phyloP scores from a whole-genome alignment of 2,329 filamentous ascomycete species.

The Fusarium algeriense region DNA sequence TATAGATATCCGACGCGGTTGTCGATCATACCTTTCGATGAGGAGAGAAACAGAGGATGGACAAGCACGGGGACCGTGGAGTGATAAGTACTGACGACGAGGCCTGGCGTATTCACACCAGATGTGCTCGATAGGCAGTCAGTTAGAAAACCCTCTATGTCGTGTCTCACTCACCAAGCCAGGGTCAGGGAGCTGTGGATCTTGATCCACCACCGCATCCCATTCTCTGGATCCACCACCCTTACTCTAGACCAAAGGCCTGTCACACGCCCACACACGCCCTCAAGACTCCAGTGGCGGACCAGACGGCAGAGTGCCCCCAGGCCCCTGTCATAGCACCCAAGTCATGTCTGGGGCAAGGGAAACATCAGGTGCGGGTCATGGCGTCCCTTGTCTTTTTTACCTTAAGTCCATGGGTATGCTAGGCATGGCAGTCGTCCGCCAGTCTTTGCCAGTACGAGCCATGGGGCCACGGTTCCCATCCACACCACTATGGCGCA shows the following conservation, averaged over 20 bases:
- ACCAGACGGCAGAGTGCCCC: slow-evolving; percentile 48
- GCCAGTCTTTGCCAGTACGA: slow-evolving; percentile 36
- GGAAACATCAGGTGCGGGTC: slow-evolving; percentile 47
- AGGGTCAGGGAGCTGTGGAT: slow-evolving; percentile 53
- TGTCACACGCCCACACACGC: slow-evolving; percentile 36
- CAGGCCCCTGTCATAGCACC: slow-evolving; percentile 42
- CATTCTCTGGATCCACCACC: slow-evolving; percentile 42
- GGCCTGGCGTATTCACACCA: slow-evolving; percentile 50
- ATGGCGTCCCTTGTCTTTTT: slow-evolving; percentile 32
- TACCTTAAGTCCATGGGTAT: slow-evolving; percentile 34
- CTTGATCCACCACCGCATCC: slow-evolving; percentile 46
- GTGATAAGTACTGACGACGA: slow-evolving; percentile 62
- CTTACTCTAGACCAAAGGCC: slow-evolving; percentile 22
- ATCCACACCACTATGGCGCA: slow-evolving; percentile 51
- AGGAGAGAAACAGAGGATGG: slow-evolving; percentile 51
- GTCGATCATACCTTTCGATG: slow-evolving; percentile 61
- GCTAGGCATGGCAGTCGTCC: slow-evolving; percentile 15
- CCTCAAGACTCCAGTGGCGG: slow-evolving; percentile 39
- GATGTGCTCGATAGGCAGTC: slow-evolving; percentile 47
- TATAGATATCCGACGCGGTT: slow-evolving; percentile 61
- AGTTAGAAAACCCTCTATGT: slow-evolving; percentile 53
- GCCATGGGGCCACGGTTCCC: slow-evolving; percentile 37
- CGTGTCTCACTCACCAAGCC: slow-evolving; percentile 63
- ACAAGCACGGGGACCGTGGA: slow-evolving; percentile 58
- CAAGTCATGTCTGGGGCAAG: slow-evolving; percentile 48